Percentiles rank a stretch among this genome's conserved stretches.
phyloP scores from a whole-genome alignment of 23 red algal genomes.

The Gracilaria gracilis region DNA sequence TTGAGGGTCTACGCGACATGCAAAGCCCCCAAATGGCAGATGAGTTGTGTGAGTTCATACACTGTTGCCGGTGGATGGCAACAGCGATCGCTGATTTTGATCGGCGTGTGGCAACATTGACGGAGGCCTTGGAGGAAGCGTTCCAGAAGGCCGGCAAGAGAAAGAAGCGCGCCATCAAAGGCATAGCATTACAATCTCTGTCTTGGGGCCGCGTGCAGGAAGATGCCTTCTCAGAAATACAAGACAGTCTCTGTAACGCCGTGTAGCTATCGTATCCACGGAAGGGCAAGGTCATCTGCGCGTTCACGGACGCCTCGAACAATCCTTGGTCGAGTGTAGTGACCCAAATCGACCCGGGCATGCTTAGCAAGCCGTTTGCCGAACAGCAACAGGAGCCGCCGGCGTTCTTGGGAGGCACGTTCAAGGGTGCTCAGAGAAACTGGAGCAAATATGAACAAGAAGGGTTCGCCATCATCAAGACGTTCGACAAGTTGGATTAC shows the following conservation, averaged over 20 bases:
- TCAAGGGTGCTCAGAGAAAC: not conserved
- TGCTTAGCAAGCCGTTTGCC: not conserved
- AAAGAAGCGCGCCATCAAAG: conserved; percentile 19
- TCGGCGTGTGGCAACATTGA: not conserved
- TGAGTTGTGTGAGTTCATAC: conserved; percentile 46
- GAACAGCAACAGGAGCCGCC: conserved; percentile 17
- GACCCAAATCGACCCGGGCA: not conserved
- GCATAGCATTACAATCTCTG: conserved; percentile 8
- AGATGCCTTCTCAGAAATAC: not conserved
- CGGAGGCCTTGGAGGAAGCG: not conserved
- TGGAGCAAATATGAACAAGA: conserved; percentile 30
- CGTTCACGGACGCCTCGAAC: not conserved
- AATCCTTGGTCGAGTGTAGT: conserved; percentile 2
- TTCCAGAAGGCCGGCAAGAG: conserved; percentile 13
- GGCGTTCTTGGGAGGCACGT: not conserved
- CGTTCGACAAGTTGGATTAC: conserved; percentile 35
- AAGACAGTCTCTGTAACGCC: conserved; percentile 14
- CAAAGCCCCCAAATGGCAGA: conserved; percentile 5
- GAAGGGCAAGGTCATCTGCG: not conserved
- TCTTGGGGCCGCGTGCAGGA: not conserved
- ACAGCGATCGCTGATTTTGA: not conserved
- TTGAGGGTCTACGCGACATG: not conserved
- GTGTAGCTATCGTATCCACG: conserved; percentile 1
- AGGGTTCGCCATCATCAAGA: conserved; percentile 8
- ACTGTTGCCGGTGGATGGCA: conserved; percentile 59